Conservation (phyloP, 2,329 filamentous ascomycete species). For the Sporothrix phasma region DNA sequence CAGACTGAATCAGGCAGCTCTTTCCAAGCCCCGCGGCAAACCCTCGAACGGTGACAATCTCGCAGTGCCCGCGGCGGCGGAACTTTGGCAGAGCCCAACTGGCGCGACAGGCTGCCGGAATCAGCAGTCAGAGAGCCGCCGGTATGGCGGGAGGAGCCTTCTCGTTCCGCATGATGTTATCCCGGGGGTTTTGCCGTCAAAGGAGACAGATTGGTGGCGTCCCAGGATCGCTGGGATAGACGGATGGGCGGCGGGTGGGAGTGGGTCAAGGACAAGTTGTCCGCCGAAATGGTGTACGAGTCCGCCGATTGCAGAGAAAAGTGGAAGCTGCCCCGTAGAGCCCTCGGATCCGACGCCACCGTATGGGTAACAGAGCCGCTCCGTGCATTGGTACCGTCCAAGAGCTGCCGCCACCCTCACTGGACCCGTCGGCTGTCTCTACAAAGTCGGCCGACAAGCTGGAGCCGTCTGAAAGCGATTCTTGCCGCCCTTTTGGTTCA, state of each 20-base stretch:
- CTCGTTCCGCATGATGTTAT: slow-evolving; percentile 36
- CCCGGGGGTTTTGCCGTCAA: slow-evolving; percentile 38
- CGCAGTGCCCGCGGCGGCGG: slow-evolving; percentile 51
- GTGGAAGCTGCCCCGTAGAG: slow-evolving; percentile 31
- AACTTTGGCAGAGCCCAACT: slow-evolving; percentile 49
- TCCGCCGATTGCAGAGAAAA: slow-evolving; percentile 33
- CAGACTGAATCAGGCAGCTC: slow-evolving; percentile 53
- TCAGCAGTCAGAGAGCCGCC: slow-evolving; percentile 30
- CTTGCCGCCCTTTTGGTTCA: slow-evolving; percentile 32
- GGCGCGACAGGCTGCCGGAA: slow-evolving; percentile 42
- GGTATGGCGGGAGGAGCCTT: slow-evolving; percentile 31
- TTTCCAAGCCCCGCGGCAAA: slow-evolving; percentile 54
- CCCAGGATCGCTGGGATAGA: slow-evolving; percentile 38
- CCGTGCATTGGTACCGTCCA: slow-evolving; percentile 39
- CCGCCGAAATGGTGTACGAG: slow-evolving; percentile 37
- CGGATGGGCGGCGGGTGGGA: slow-evolving; percentile 29
- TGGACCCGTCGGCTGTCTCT: slow-evolving; percentile 45
- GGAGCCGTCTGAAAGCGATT: slow-evolving; percentile 45
- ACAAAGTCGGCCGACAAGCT: slow-evolving; percentile 40
- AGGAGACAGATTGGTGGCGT: slow-evolving; percentile 42
- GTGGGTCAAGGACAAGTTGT: slow-evolving; percentile 39
- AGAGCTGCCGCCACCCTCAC: slow-evolving; percentile 48
- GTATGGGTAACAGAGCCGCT: slow-evolving; percentile 41
- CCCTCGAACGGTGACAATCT: slow-evolving; percentile 53
- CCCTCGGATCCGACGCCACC: slow-evolving; percentile 33